These are phyloP conservation scores for Micractinium sp. DNA, from an alignment of 139 green algal species.

Conservation along the genomic window DNA sequence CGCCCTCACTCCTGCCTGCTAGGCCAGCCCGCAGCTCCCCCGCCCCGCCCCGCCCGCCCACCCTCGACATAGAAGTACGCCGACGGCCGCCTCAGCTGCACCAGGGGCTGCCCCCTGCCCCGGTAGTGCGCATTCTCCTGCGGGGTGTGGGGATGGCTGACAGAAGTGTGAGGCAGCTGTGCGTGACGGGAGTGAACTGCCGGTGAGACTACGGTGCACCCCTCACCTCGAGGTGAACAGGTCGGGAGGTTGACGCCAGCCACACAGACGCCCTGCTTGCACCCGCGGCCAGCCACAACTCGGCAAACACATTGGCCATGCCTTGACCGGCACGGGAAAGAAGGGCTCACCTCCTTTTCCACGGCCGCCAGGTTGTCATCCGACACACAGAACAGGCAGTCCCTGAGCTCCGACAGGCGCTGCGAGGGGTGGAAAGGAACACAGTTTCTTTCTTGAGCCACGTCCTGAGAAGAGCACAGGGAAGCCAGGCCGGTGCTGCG, in stretches of 20 bases:
- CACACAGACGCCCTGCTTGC: not conserved
- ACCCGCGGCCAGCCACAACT: not conserved
- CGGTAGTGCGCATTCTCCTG: not conserved
- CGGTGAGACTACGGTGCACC: too few relatives aligned
- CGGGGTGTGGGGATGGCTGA: not conserved
- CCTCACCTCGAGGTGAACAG: too few relatives aligned
- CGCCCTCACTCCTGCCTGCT: not conserved
- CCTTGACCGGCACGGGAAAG: not conserved
- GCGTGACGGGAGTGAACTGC: too few relatives aligned
- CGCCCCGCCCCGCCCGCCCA: not conserved
- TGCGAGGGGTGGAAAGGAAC: not conserved
- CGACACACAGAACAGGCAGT: constrained; percentile 50
- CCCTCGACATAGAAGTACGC: constrained; percentile 65
- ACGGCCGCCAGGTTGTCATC: constrained; percentile 45
- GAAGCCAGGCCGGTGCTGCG: not conserved
- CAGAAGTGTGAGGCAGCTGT: not conserved
- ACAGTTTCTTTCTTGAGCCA: not conserved
- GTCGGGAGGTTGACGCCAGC: not conserved
- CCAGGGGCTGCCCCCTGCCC: not conserved
- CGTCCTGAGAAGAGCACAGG: not conserved
- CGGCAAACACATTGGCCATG: not conserved
- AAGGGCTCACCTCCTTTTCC: constrained; percentile 21
- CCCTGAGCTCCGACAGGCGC: constrained; percentile 45
- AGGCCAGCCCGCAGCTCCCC: too few relatives aligned
- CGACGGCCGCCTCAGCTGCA: constrained; percentile 7